These are phyloP conservation scores for Friedmanniomyces endolithicus DNA, from an alignment of 495 filamentous ascomycete species.

Conservation along the genomic window DNA sequence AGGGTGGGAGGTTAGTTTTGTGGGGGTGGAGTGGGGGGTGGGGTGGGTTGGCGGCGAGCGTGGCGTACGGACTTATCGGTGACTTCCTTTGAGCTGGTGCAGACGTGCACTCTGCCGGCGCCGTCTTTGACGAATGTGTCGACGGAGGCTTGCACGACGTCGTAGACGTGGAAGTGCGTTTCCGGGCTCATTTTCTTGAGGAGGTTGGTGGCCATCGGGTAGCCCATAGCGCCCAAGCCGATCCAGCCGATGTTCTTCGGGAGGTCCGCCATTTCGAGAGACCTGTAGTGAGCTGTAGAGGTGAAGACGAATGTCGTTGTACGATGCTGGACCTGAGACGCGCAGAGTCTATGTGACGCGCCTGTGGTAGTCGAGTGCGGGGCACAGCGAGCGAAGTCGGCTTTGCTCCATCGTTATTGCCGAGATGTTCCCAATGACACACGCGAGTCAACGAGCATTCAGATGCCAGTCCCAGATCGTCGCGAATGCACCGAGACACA, in stretches of 20 bases:
- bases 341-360: background rate
- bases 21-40: too few relatives aligned
- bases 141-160: slow-evolving; percentile 28
- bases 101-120: slow-evolving; percentile 22
- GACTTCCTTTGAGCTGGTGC: slow-evolving; percentile 30
- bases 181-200: slow-evolving; percentile 28
- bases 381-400: slow-evolving; percentile 3
- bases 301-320: background rate
- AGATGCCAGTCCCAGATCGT: too few relatives aligned
- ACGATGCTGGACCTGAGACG: background rate
- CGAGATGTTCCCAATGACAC: background rate
- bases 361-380: background rate
- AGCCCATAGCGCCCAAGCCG: slow-evolving; percentile 40
- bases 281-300: background rate
- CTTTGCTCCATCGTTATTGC: background rate
- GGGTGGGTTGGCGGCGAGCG: too few relatives aligned
- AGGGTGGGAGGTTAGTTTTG: background rate
- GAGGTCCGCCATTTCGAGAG: slow-evolving; percentile 7
- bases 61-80: slow-evolving; percentile 33
- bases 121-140: slow-evolving; percentile 28
- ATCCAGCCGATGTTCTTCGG: slow-evolving; percentile 33
- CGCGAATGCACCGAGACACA: too few relatives aligned
- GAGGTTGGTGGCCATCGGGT: slow-evolving; percentile 34
- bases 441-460: too few relatives aligned
- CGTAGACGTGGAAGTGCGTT: slow-evolving; percentile 31